phyloP scores from a whole-genome alignment of 345 rosid genomes.

The sweet orange (Citrus sinensis) region DVS_A1.0 CM039167.1:23422001-23422500 shows the following conservation, averaged over 20 bases:
- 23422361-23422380: slow-evolving; percentile 49
- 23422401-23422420: slow-evolving; percentile 49
- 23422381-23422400: slow-evolving; percentile 71
- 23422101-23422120: slow-evolving; percentile 54
- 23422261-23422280: background rate
- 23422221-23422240: slow-evolving; percentile 60
- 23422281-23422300: background rate
- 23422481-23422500: no score
- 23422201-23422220: slow-evolving; percentile 77
- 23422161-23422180: slow-evolving; percentile 68
- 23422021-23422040: background rate
- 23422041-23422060: background rate
- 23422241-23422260: background rate
- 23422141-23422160: slow-evolving; percentile 60
- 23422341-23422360: background rate
- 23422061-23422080: background rate
- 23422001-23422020: no score
- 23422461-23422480: no score
- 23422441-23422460: no score
- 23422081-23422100: background rate
- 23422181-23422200: slow-evolving; percentile 58
- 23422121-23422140: slow-evolving; percentile 48
- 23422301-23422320: background rate
- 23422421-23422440: slow-evolving; percentile 53
- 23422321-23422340: background rate